Percentiles rank a stretch among this genome's conserved stretches.
These are phyloP conservation scores for Vigna hirtella DNA, from an alignment of 306 rosid genomes.

Conservation along the genomic window DNA sequence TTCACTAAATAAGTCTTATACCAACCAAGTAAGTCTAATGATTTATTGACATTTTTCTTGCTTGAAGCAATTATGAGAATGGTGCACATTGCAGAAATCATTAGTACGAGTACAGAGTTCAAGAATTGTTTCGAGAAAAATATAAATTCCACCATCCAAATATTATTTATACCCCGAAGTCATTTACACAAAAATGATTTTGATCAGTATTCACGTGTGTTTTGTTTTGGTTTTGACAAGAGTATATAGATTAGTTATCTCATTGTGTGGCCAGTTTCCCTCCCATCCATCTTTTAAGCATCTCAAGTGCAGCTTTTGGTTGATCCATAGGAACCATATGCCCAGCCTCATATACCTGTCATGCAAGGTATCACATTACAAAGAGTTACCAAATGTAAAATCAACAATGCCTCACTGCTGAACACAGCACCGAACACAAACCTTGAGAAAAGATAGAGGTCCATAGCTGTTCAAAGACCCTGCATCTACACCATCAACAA, in stretches of 20 bases:
- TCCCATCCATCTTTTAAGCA: constrained; percentile 76
- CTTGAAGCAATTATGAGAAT: not conserved
- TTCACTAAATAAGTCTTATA: not conserved
- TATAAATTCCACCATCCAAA: constrained; percentile 19
- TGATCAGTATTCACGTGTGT: not conserved
- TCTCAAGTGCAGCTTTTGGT: constrained; percentile 82
- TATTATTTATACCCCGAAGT: not conserved
- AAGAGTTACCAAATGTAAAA: constrained; percentile 2
- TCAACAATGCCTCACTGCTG: not conserved
- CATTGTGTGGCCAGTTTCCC: constrained; percentile 49
- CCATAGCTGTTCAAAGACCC: constrained; percentile 70
- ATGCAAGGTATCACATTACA: not conserved
- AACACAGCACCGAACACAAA: constrained; percentile 29
- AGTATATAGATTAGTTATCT: constrained; percentile 26
- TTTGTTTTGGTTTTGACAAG: not conserved
- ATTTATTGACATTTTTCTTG: not conserved
- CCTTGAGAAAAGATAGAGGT: constrained; percentile 85
- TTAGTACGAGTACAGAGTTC: constrained; percentile 20
- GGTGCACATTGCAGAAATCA: not conserved
- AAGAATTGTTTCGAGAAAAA: not conserved
- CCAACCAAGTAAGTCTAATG: not conserved
- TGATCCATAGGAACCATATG: constrained; percentile 98
- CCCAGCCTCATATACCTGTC: constrained; percentile 73
- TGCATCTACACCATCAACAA: constrained; percentile 71
- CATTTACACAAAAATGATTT: constrained; percentile 5